Evolutionary conservation across 2,329 filamentous ascomycete species (phyloP), one percentile per base, ranked within the genome.

Genomic region (Ophiostoma ulmi): DNA sequence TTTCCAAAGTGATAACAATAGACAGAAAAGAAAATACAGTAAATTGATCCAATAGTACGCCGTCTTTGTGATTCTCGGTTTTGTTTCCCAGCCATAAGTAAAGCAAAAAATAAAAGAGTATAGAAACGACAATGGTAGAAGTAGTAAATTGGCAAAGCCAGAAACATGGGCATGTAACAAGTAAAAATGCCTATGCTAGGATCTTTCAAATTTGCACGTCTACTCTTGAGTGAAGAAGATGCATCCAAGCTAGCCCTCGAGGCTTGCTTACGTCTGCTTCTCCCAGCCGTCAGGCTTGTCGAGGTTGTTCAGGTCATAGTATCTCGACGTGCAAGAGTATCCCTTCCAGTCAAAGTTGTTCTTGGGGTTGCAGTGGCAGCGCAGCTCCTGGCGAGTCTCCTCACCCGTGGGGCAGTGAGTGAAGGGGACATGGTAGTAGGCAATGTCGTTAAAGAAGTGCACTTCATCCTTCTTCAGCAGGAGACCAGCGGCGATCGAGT

Each of bases 291-390:
- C 87, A 17, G 95, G 95, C 83, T 95, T 97, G 73, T 89, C 81
- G 79, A 94, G 81, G 70, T 88, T 86, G 80, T 94, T 96, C 76
- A 93, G 80, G 65, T 97, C 91, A 78, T 91, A 98, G 83, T 86
- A 99, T 76, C 90, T 88, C 44, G 91, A 87, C 69, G 94, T 97
- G 83, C 92, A 26, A 79, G 93, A 97, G 80, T 97, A 98, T 69
- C 92, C 91, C 81, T 97, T 97, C 96, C 96, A 99, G 81, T 99
- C 95, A 84, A 99, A 99, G 84, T 99, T 99, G 72, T 98, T 92
- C 77, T 90, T 90, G 8, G 95, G 94, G 78, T 99, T 93, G 83
- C 95, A 99, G 80, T 94, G 91, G 81, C 95, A 99, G 79, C 92
- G 94, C 75, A 94, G 88, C 75, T 97, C 90, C 70, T 94, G 80